A percentile compares a stretch with the other conserved stretches of the same genome.
Conservation (phyloP, 1,139 yeast genomes). For the Yamadazyma mexicana region DNA sequence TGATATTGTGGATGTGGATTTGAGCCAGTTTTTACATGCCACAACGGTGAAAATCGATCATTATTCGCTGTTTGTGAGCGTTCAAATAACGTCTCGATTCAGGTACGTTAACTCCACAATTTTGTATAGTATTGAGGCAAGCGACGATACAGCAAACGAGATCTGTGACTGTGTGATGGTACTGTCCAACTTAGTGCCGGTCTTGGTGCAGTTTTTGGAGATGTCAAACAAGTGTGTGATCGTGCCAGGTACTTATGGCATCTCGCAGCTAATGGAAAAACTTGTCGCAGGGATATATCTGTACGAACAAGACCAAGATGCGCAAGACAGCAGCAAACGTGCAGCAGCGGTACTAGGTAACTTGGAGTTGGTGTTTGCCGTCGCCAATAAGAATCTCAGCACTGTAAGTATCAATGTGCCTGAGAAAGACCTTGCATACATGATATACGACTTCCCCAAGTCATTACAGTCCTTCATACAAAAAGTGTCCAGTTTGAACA, state of each 20-base stretch:
- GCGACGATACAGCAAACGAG: background rate
- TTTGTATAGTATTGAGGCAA: background rate
- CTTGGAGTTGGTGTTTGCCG: conserved; percentile 17
- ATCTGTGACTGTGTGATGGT: background rate
- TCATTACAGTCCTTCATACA: conserved; percentile 19
- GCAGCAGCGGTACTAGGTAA: conserved; percentile 13
- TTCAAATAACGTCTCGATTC: background rate
- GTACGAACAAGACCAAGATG: background rate
- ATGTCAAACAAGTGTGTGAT: conserved; percentile 4
- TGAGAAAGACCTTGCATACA: conserved; percentile 17
- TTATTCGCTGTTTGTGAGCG: background rate
- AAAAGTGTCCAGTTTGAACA: conserved; percentile 19
- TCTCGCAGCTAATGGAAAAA: conserved; percentile 1
- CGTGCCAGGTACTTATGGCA: conserved; percentile 4
- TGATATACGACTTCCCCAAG: conserved; percentile 11
- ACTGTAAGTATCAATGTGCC: conserved; percentile 27
- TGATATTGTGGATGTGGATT: conserved; percentile 1
- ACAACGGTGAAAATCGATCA: background rate
- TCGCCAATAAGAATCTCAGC: conserved; percentile 16
- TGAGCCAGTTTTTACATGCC: background rate
- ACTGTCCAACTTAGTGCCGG: conserved; percentile 2
- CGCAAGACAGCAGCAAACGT: background rate
- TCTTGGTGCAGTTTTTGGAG: conserved; percentile 5
- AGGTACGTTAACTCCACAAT: conserved; percentile 2
- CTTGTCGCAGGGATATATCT: conserved; percentile 8